Evolutionary conservation across 1,284 basidiomycete genomes (phyloP).

Genomic region (Fomitopsis schrenkii): DNA sequence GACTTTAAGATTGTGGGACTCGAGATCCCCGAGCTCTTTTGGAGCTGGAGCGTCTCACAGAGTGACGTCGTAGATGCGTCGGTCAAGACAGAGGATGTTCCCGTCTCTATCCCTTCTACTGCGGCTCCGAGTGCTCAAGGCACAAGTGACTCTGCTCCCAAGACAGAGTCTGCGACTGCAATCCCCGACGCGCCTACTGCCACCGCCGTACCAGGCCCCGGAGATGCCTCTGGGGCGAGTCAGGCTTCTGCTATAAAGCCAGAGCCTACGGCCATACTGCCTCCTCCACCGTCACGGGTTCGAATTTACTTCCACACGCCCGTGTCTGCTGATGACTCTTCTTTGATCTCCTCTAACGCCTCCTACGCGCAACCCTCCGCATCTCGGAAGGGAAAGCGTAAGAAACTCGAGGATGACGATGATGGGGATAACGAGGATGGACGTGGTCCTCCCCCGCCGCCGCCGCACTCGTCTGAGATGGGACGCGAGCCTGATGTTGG

Average conservation of each 20-base stretch:
- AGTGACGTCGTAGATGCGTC: conserved; percentile 21
- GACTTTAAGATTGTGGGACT: conserved; percentile 95
- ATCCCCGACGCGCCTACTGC: background rate
- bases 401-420: conserved; percentile 74
- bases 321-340: conserved; percentile 72
- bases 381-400: conserved; percentile 74
- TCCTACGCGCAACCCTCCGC: conserved; percentile 40
- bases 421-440: conserved; percentile 73
- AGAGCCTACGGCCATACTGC: conserved; percentile 26
- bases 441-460: conserved; percentile 60
- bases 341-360: conserved; percentile 56
- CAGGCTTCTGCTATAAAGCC: conserved; percentile 20
- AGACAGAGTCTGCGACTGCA: conserved; percentile 15
- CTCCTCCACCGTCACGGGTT: conserved; percentile 68
- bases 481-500: conserved; percentile 32
- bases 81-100: conserved; percentile 23
- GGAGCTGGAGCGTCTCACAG: conserved; percentile 67
- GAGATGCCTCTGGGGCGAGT: conserved; percentile 13
- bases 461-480: conserved; percentile 32
- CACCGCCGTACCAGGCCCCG: background rate
- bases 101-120: conserved; percentile 13
- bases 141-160: conserved; percentile 13
- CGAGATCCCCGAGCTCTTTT: conserved; percentile 69
- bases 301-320: conserved; percentile 87
- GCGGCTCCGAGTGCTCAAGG: conserved; percentile 12